Conservation (phyloP, 2,329 filamentous ascomycete genomes). For the Teratosphaeria gauchensis region DNA sequence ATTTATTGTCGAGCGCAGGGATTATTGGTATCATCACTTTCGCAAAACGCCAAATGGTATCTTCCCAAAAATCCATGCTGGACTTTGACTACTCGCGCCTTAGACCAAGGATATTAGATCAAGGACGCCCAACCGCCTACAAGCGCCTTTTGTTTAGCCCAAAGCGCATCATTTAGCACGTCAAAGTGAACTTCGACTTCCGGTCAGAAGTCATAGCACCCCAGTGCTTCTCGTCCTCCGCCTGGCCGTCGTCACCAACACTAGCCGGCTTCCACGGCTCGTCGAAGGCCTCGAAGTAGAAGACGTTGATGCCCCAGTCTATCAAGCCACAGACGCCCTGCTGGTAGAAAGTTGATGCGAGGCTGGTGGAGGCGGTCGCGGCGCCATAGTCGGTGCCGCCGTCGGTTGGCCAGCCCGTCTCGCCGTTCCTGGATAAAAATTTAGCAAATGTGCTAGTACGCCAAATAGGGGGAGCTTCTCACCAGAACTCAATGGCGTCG, state of each 20-base stretch:
- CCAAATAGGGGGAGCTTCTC: neutral
- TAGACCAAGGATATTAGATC: neutral
- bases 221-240: slow-evolving; percentile 58
- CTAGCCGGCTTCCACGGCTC: slow-evolving; percentile 58
- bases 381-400: slow-evolving; percentile 51
- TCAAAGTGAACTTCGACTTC: slow-evolving; percentile 43
- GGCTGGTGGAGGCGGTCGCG: slow-evolving; percentile 50
- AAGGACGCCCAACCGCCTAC: neutral
- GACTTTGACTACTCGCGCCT: neutral
- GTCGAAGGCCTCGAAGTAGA: slow-evolving; percentile 66
- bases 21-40: neutral
- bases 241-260: slow-evolving; percentile 52
- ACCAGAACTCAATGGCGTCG: slow-evolving; percentile 52
- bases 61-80: neutral
- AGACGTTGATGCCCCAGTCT: slow-evolving; percentile 57
- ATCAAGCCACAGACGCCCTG: slow-evolving; percentile 55
- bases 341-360: slow-evolving; percentile 52
- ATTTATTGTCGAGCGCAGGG: neutral
- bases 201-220: slow-evolving; percentile 55
- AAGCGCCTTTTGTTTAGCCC: neutral
- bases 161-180: slow-evolving; percentile 6
- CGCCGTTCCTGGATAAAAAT: slow-evolving; percentile 40
- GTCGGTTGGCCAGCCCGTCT: slow-evolving; percentile 58
- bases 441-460: neutral
- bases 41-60: neutral